Evolutionary conservation across 148 eudicot genomes (phyloP), one percentile per base, ranked within the genome.

Genomic region (Fagopyrum homotropicum): DNA sequence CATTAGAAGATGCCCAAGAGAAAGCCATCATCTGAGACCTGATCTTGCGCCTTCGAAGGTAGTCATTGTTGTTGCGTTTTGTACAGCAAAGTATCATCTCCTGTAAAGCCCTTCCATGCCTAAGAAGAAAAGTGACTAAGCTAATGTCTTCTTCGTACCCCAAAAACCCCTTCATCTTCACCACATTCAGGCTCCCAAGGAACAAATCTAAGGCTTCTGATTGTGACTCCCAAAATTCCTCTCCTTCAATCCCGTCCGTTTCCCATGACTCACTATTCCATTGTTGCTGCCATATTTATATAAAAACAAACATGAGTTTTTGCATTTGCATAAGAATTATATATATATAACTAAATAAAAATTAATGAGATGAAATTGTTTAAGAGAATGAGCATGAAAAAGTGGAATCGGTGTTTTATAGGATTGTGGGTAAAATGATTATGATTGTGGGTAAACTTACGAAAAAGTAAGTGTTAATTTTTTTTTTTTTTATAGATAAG

Each of bases 1-100:
- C 91, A 72, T 79, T 76, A 9, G 83, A 79, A 49, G 89, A 84
- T 76, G 89, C 89, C 77, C 82, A 66, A 0, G 84, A 72, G 69
- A 83, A 88, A 3, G 82, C 84, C 88, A 73, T 86, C 70, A 89
- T 83, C 56, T 79, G 83, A 8, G 89, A 86, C 80, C 79, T 88
- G 76, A 89, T 80, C 47, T 82, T 85, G 9, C 85, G 85, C 10
- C 82, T 45, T 14, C 83, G 75, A 40, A 77, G 85, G 1, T 80
- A 61, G 75, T 84, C 82, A 68, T 81, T 83, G n/a, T 69, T 44
- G 57, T 55, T 78, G 68, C 64, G 74, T 70, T 74, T 73, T 16
- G 69, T 80, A 0, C 75, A 75, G 45, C 74, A 75, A 12, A 89
- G 76, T 17, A 78, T 83, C 82, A 87, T 71, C 73, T 88, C 81